A percentile compares a stretch with the other conserved stretches of the same genome.
Conservation (phyloP, 495 filamentous ascomycete genomes). For the Penicillium subrubescens region DNA sequence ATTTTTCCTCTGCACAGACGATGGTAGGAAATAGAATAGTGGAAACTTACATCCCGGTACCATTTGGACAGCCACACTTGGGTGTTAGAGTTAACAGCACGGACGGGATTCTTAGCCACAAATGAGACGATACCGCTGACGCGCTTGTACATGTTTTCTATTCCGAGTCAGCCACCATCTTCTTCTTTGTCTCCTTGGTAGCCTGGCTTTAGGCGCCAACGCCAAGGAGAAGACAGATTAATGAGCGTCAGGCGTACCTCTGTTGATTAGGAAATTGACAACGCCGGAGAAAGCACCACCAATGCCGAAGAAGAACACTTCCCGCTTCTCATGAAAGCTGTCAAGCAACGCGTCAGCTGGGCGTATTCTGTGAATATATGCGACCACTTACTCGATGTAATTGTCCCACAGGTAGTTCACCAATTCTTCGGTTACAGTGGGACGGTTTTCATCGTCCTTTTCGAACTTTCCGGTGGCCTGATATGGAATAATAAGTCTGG, state of each 20-base stretch:
- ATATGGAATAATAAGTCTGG: constrained; percentile 12
- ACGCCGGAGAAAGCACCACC: constrained; percentile 74
- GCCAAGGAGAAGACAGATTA: neutral
- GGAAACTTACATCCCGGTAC: constrained; percentile 60
- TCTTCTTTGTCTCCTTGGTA: neutral
- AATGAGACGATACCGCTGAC: constrained; percentile 63
- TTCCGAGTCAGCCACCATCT: constrained; percentile 21
- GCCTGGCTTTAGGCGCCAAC: neutral
- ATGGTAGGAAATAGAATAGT: neutral
- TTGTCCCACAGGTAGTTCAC: constrained; percentile 95
- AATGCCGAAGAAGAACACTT: constrained; percentile 82
- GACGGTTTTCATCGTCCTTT: constrained; percentile 44
- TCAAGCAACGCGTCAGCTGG: neutral
- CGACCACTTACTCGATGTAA: constrained; percentile 70
- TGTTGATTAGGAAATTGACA: constrained; percentile 66
- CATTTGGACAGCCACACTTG: constrained; percentile 66
- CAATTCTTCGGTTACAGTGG: constrained; percentile 67
- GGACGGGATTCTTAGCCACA: constrained; percentile 49
- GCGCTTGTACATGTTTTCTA: constrained; percentile 49
- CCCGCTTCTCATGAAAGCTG: constrained; percentile 63
- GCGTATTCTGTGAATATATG: neutral
- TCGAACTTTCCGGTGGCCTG: constrained; percentile 39
- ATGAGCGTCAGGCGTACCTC: constrained; percentile 48
- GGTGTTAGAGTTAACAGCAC: constrained; percentile 65
- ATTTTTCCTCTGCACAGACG: neutral